Evolutionary conservation across 148 eudicot genomes (phyloP).

Genomic region (Rhododendron molle): DNA sequence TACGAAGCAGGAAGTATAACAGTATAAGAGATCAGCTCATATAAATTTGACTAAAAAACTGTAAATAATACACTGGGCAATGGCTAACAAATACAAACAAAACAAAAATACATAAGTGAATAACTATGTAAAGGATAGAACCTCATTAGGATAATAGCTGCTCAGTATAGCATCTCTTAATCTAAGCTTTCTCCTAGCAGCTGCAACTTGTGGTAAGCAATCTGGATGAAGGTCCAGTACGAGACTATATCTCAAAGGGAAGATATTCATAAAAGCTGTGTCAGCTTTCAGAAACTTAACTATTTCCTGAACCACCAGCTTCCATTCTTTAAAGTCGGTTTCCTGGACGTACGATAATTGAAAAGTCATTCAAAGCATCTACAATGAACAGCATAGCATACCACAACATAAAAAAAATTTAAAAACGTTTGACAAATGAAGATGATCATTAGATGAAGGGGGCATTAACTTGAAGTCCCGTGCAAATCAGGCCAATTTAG

Average conservation of each 20-base stretch:
- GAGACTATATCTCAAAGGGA: slow-evolving; percentile 90
- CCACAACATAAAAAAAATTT: background rate
- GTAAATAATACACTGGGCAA: background rate
- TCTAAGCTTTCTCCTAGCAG: slow-evolving; percentile 59
- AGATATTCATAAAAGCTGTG: slow-evolving; percentile 77
- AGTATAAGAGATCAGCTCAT: background rate
- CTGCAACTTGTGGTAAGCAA: slow-evolving; percentile 46
- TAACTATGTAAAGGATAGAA: slow-evolving; percentile 19
- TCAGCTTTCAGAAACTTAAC: slow-evolving; percentile 85
- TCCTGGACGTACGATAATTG: slow-evolving; percentile 50
- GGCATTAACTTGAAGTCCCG: background rate
- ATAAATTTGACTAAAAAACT: background rate
- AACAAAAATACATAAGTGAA: background rate
- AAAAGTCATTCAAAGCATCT: slow-evolving; percentile 24
- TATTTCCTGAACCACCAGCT: slow-evolving; percentile 88
- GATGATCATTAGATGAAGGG: background rate
- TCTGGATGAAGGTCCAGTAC: slow-evolving; percentile 84
- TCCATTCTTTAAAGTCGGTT: slow-evolving; percentile 88
- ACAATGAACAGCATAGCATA: background rate
- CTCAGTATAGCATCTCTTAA: slow-evolving; percentile 70
- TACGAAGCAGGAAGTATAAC: background rate
- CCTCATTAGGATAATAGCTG: slow-evolving; percentile 91
- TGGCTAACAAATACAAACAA: background rate
- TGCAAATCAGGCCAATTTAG: slow-evolving; percentile 1
- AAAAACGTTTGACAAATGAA: background rate